phyloP scores from a whole-genome alignment of 2,329 filamentous ascomycete genomes.

The Tolypocladium pustulatum region DNA sequence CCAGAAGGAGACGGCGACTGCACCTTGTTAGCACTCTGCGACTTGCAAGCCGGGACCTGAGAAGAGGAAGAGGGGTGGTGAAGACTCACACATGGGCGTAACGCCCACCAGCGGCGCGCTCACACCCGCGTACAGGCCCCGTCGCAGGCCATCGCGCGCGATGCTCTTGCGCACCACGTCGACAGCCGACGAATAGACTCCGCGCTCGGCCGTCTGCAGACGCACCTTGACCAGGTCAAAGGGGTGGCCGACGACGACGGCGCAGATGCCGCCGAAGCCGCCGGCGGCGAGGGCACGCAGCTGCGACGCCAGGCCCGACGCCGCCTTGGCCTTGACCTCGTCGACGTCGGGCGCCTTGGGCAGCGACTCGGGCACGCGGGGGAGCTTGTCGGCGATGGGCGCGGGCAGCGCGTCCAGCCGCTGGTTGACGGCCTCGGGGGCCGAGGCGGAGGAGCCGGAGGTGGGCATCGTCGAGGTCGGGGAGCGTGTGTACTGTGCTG shows the following conservation, averaged over 20 bases:
- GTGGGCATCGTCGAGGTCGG: constrained; percentile 4
- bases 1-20: constrained; percentile 64
- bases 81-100: constrained; percentile 89
- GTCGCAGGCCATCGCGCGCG: constrained; percentile 67
- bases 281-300: constrained; percentile 79
- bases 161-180: constrained; percentile 87
- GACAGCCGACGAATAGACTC: constrained; percentile 80
- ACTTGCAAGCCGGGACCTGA: background rate
- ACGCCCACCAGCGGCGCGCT: constrained; percentile 90
- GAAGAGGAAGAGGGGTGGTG: background rate
- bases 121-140: constrained; percentile 93
- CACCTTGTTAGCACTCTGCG: background rate
- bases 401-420: constrained; percentile 8
- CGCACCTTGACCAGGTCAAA: constrained; percentile 98
- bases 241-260: constrained; percentile 88
- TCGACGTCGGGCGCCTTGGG: constrained; percentile 23
- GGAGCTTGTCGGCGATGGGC: constrained; percentile 31
- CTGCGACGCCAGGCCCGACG: constrained; percentile 33
- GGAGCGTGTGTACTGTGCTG: background rate
- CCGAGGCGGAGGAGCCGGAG: constrained; percentile 3
- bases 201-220: constrained; percentile 88
- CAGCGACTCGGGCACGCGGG: constrained; percentile 29
- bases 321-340: constrained; percentile 26
- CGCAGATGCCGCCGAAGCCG: constrained; percentile 87
- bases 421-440: constrained; percentile 13